These are phyloP conservation scores for Kernera saxatilis DNA, from an alignment of 345 rosid genomes.

Conservation along the genomic window DNA sequence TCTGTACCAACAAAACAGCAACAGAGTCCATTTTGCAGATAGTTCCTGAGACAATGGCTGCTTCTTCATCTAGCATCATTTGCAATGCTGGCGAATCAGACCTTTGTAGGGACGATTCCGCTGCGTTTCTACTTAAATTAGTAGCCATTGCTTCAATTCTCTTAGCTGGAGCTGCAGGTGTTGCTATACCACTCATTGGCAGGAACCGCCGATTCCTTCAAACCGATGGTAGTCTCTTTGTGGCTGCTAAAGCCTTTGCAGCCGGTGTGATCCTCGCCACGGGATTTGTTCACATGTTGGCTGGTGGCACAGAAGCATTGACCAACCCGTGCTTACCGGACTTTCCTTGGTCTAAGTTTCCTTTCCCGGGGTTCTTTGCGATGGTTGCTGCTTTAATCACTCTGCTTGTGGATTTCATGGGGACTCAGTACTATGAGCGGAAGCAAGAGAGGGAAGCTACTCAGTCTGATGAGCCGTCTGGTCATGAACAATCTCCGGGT, in stretches of 20 bases:
- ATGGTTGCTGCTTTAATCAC: constrained; percentile 81
- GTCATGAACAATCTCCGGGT: constrained; percentile 34
- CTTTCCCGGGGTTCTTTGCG: constrained; percentile 83
- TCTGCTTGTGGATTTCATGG: constrained; percentile 74
- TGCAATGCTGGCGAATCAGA: constrained; percentile 44
- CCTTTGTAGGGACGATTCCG: constrained; percentile 55
- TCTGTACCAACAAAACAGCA: constrained; percentile 1
- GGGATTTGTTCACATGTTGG: constrained; percentile 86
- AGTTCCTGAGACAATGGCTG: constrained; percentile 28
- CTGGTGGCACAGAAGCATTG: constrained; percentile 56
- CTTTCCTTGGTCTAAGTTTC: constrained; percentile 77
- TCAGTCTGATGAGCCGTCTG: constrained; percentile 31
- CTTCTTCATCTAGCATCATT: constrained; percentile 12
- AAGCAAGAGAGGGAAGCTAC: constrained; percentile 54
- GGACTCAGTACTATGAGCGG: constrained; percentile 84
- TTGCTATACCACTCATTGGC: constrained; percentile 73
- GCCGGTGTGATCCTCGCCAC: constrained; percentile 95
- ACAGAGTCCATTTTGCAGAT: constrained; percentile 35
- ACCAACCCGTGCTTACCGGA: constrained; percentile 60
- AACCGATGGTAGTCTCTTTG: constrained; percentile 72
- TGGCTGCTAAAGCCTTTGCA: constrained; percentile 81
- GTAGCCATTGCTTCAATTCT: constrained; percentile 77
- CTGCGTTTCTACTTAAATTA: constrained; percentile 57
- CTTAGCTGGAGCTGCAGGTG: constrained; percentile 57
- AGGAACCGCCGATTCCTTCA: constrained; percentile 56